Evolutionary conservation across 371 early-diverging fungal species (phyloP).

Genomic region (Aphelidium insulamus): DNA sequence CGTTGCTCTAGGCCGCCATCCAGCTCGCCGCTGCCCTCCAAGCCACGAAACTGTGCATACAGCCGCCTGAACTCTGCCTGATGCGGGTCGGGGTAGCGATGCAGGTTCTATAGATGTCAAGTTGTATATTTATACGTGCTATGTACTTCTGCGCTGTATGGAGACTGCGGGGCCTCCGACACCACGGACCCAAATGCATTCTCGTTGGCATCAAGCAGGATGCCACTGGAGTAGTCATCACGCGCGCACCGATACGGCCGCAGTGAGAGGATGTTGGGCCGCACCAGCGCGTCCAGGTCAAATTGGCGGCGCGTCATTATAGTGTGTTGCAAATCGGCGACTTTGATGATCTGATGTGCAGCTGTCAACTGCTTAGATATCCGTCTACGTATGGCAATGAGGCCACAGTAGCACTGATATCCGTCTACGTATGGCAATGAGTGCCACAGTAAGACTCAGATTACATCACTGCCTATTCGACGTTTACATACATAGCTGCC

Average conservation of each 20-base stretch:
- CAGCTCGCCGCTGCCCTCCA: slow-evolving; percentile 31
- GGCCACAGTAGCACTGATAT: too few species aligned
- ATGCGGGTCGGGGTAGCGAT: slow-evolving; percentile 91
- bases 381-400: too few species aligned
- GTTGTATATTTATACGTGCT: neutral
- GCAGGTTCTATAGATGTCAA: too few species aligned
- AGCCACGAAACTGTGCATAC: slow-evolving; percentile 36
- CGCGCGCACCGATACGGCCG: slow-evolving; percentile 91
- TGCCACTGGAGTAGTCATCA: slow-evolving; percentile 76
- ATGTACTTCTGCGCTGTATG: neutral
- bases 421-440: too few species aligned
- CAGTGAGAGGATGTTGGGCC: slow-evolving; percentile 80
- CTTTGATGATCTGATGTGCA: too few species aligned
- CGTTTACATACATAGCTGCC: too few species aligned
- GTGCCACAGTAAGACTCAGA: too few species aligned
- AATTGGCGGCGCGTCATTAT: too few species aligned
- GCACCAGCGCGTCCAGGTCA: slow-evolving; percentile 42
- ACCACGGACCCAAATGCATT: slow-evolving; percentile 70
- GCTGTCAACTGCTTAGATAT: too few species aligned
- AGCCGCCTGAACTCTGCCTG: slow-evolving; percentile 55
- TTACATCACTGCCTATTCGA: too few species aligned
- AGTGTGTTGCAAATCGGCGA: too few species aligned
- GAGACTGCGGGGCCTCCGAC: slow-evolving; percentile 6
- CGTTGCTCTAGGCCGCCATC: too few species aligned
- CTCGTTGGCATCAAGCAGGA: slow-evolving; percentile 93